Conservation (phyloP, 2,329 filamentous ascomycete genomes). For the Aureobasidium uvarum region DNA sequence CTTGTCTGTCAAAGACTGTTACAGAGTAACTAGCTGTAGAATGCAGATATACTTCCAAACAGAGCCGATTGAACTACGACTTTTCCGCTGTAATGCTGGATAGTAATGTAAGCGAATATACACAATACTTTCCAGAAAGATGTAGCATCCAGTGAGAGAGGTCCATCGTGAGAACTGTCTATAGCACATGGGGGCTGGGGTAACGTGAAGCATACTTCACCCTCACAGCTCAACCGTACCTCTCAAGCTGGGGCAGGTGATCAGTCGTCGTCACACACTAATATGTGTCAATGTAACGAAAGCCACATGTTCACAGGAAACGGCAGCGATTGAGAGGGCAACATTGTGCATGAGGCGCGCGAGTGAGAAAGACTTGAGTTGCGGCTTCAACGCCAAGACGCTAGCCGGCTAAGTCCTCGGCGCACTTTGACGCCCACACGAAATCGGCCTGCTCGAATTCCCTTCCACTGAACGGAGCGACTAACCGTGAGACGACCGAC, state of each 20-base stretch:
- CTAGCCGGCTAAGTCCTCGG: conserved; percentile 5
- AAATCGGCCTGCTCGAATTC: conserved; percentile 1
- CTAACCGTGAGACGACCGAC: conserved; percentile 21
- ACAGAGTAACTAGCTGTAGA: neutral
- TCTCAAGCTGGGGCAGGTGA: neutral
- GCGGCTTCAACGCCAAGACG: conserved; percentile 8
- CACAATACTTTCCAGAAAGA: too few relatives aligned
- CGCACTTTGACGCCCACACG: conserved; percentile 11
- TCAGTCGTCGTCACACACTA: neutral
- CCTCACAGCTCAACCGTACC: neutral
- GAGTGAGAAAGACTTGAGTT: neutral
- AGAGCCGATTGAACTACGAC: too few relatives aligned
- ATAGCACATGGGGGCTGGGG: too few relatives aligned
- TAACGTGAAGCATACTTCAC: too few relatives aligned
- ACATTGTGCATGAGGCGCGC: neutral
- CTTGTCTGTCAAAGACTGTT: too few relatives aligned
- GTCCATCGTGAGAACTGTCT: too few relatives aligned
- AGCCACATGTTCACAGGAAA: neutral
- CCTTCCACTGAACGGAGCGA: neutral
- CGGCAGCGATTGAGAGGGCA: neutral
- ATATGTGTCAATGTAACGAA: too few relatives aligned
- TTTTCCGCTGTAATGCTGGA: too few relatives aligned
- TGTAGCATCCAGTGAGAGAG: too few relatives aligned
- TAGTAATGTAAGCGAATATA: too few relatives aligned
- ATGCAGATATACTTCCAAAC: neutral